Evolutionary conservation across 2,329 filamentous ascomycete genomes (phyloP).

Genomic region (Fusarium incarnatum): DNA sequence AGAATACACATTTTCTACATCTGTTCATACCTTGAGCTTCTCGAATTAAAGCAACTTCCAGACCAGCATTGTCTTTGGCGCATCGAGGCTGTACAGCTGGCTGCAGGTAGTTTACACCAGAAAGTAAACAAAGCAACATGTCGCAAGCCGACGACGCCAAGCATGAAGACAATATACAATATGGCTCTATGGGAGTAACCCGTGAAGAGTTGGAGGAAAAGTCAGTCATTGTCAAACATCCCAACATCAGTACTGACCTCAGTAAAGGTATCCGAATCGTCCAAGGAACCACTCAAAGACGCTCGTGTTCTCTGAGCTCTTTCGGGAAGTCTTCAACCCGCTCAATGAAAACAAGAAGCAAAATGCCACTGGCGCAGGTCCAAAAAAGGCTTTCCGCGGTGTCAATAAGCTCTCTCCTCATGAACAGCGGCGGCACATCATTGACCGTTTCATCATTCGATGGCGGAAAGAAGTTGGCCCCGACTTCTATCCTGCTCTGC

Average conservation of each 20-base stretch:
- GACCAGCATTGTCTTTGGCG: background rate
- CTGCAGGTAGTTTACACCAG: slow-evolving; percentile 17
- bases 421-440: slow-evolving; percentile 82
- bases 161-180: slow-evolving; percentile 65
- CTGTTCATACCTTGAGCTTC: background rate
- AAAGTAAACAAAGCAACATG: slow-evolving; percentile 10
- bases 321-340: slow-evolving; percentile 83
- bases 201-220: slow-evolving; percentile 60
- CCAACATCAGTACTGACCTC: slow-evolving; percentile 32
- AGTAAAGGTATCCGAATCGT: slow-evolving; percentile 80
- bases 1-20: background rate
- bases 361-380: slow-evolving; percentile 66
- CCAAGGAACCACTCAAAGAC: slow-evolving; percentile 85
- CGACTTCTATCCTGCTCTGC: slow-evolving; percentile 93
- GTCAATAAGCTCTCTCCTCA: slow-evolving; percentile 72
- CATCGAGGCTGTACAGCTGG: background rate
- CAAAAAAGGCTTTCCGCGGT: slow-evolving; percentile 71
- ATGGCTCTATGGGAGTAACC: slow-evolving; percentile 54
- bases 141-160: slow-evolving; percentile 53
- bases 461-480: slow-evolving; percentile 91
- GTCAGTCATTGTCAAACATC: slow-evolving; percentile 43
- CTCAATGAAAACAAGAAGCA: slow-evolving; percentile 82
- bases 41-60: background rate
- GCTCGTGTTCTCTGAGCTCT: slow-evolving; percentile 84
- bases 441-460: slow-evolving; percentile 84